A percentile compares a stretch with the other conserved stretches of the same genome.
phyloP scores from a whole-genome alignment of 108 stramenopile species.

The Mayamaea pseudoterrestris region DNA sequence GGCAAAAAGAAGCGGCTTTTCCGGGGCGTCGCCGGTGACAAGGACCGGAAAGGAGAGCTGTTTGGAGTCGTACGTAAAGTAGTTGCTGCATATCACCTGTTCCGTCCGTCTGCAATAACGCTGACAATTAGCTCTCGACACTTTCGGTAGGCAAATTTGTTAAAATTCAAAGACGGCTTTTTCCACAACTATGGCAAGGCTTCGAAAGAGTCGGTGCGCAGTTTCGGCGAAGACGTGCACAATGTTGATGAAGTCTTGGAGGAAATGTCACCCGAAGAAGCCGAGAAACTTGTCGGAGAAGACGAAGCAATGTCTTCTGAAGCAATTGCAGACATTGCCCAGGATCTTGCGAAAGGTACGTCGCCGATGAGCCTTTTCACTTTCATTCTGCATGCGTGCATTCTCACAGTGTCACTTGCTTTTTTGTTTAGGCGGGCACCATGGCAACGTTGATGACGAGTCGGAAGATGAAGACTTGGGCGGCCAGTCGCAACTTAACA shows the following conservation, averaged over 20 bases:
- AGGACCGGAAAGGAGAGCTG: constrained; percentile 63
- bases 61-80: too few species aligned
- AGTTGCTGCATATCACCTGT: too few species aligned
- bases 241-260: not conserved
- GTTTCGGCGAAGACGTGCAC: not conserved
- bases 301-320: not conserved
- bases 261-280: not conserved
- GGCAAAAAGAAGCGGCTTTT: constrained; percentile 23
- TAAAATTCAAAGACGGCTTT: constrained; percentile 47
- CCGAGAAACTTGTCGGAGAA: not conserved
- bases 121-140: too few species aligned
- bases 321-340: not conserved
- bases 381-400: not conserved
- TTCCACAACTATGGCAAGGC: constrained; percentile 28
- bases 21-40: constrained; percentile 39
- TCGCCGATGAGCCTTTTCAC: not conserved
- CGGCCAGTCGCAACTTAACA: not conserved
- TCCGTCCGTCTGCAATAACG: too few species aligned
- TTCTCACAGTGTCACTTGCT: not conserved
- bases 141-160: constrained; percentile 51
- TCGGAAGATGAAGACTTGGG: not conserved
- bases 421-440: not conserved
- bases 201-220: not conserved
- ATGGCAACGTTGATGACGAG: not conserved
- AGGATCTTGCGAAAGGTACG: not conserved